phyloP scores from a whole-genome alignment of 306 rosid species.

The Malus fusca region DNA sequence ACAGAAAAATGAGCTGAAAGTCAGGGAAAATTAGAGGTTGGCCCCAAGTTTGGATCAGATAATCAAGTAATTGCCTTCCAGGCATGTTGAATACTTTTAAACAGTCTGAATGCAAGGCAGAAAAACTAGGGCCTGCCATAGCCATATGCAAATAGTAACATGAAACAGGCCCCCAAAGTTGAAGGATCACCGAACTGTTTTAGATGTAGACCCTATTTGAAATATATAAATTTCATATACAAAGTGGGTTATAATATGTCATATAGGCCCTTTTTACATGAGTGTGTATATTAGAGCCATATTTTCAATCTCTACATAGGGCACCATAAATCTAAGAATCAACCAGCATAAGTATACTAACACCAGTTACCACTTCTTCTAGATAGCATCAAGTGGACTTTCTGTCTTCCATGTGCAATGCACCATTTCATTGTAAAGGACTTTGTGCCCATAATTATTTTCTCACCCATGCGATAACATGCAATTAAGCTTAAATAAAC shows the following conservation, averaged over 20 bases:
- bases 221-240: background rate
- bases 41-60: background rate
- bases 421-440: background rate
- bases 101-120: background rate
- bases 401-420: background rate
- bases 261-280: no score
- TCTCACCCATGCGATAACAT: background rate
- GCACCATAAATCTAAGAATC: background rate
- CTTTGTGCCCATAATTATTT: background rate
- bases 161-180: background rate
- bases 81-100: background rate
- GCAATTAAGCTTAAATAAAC: background rate
- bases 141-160: background rate
- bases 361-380: background rate
- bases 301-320: background rate
- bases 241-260: background rate
- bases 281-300: background rate
- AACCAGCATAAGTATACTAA: background rate
- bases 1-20: background rate
- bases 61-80: background rate
- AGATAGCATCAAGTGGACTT: background rate
- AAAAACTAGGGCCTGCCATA: background rate
- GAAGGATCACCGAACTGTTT: background rate
- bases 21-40: background rate
- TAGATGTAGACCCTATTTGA: background rate